Percentiles rank a stretch among this genome's conserved stretches.
These are phyloP conservation scores for Puccinia novopanici DNA, from an alignment of 1,284 basidiomycete species.

Conservation along the genomic window DNA sequence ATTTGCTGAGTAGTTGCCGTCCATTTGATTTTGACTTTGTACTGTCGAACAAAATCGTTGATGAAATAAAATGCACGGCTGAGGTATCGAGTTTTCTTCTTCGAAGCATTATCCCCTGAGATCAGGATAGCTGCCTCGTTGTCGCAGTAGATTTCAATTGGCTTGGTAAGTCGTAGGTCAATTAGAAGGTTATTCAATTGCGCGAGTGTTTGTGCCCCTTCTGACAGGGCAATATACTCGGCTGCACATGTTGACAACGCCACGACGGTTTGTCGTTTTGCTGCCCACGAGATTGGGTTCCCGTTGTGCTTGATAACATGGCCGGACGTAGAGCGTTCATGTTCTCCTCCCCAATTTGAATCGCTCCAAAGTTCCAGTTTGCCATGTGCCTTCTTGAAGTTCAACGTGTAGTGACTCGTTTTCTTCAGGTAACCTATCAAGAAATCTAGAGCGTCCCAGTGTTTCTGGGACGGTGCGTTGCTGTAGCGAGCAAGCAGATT, in stretches of 20 bases:
- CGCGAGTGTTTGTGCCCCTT: neutral
- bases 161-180: neutral
- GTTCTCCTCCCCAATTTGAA: constrained; percentile 37
- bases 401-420: neutral
- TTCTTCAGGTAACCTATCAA: neutral
- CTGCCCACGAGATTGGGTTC: constrained; percentile 1
- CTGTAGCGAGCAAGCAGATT: neutral
- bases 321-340: neutral
- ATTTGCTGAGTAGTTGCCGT: neutral
- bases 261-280: constrained; percentile 9
- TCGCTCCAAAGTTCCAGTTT: constrained; percentile 2
- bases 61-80: neutral
- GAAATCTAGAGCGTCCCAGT: neutral
- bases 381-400: neutral
- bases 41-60: constrained; percentile 5
- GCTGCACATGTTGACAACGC: constrained; percentile 1
- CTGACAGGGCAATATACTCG: constrained; percentile 18
- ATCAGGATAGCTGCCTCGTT: constrained; percentile 20
- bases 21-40: neutral
- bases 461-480: neutral
- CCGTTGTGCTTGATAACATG: neutral
- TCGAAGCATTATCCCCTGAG: neutral
- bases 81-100: constrained; percentile 11
- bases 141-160: neutral
- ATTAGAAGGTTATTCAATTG: neutral